phyloP scores from a whole-genome alignment of 495 filamentous ascomycete species.

The Lasiosphaeriaceae sp. region DNA sequence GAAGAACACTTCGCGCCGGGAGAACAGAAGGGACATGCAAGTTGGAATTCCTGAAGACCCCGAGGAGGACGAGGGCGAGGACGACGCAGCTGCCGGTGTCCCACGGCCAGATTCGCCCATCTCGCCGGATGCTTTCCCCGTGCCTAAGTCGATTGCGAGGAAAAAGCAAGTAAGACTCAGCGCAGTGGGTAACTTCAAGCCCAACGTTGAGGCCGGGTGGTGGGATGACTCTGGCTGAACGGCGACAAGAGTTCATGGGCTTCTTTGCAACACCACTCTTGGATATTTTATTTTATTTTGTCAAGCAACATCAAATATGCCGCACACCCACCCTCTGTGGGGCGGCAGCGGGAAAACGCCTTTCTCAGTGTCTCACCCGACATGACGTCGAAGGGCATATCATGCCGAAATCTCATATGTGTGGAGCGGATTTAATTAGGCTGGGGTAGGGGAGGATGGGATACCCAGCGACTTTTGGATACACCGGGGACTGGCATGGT shows the following conservation, averaged over 20 bases:
- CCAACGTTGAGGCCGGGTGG: conserved; percentile 35
- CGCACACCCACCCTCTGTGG: too few species aligned
- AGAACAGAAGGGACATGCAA: neutral
- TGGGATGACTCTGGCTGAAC: conserved; percentile 39
- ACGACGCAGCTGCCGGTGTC: conserved; percentile 14
- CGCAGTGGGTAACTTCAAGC: conserved; percentile 37
- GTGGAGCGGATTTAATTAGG: neutral
- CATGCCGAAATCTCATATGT: neutral
- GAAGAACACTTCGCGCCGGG: neutral
- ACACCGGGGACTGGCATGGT: neutral
- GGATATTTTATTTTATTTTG: too few species aligned
- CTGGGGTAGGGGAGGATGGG: conserved; percentile 2
- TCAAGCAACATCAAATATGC: too few species aligned
- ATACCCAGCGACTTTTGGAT: neutral
- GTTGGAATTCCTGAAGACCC: conserved; percentile 12
- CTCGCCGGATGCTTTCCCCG: conserved; percentile 27
- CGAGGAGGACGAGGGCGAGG: conserved; percentile 18
- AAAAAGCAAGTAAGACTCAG: conserved; percentile 45
- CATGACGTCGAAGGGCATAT: too few species aligned
- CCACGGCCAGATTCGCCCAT: conserved; percentile 37
- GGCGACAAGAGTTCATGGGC: neutral
- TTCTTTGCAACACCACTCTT: too few species aligned
- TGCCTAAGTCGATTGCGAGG: conserved; percentile 31
- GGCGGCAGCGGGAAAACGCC: too few species aligned
- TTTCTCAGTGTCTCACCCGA: too few species aligned